Conservation (phyloP, 2,329 filamentous ascomycete species). For the Xylariaceae sp. region DNA sequence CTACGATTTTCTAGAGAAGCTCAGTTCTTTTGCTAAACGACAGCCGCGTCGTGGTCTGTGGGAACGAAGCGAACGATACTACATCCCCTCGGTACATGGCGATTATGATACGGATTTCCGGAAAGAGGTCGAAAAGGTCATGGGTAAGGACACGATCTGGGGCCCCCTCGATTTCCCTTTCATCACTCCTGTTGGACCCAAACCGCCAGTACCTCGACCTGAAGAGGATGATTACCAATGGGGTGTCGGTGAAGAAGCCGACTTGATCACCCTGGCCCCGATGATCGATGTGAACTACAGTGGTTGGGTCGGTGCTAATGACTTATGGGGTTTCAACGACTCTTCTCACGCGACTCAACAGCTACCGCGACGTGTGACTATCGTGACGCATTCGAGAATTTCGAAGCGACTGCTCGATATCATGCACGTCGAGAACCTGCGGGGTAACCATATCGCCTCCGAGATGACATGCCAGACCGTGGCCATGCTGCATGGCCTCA, state of each 20-base stretch:
- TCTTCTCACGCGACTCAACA: slow-evolving; percentile 44
- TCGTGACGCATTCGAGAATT: slow-evolving; percentile 69
- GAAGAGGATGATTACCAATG: slow-evolving; percentile 65
- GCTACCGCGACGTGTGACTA: slow-evolving; percentile 68
- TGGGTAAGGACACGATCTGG: slow-evolving; percentile 58
- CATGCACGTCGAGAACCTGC: slow-evolving; percentile 72
- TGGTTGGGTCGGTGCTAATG: slow-evolving; percentile 65
- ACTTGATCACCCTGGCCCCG: slow-evolving; percentile 69
- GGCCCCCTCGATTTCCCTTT: slow-evolving; percentile 56
- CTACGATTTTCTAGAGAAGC: slow-evolving; percentile 69
- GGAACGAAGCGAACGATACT: slow-evolving; percentile 69
- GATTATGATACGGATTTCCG: slow-evolving; percentile 64
- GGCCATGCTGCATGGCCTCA: slow-evolving; percentile 70
- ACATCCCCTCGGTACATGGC: slow-evolving; percentile 64
- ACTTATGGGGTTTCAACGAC: slow-evolving; percentile 62
- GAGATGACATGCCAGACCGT: slow-evolving; percentile 75
- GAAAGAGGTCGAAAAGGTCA: slow-evolving; percentile 51
- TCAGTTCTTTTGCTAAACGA: slow-evolving; percentile 56
- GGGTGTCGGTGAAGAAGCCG: slow-evolving; percentile 71
- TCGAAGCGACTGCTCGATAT: slow-evolving; percentile 66
- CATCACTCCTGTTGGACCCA: slow-evolving; percentile 57
- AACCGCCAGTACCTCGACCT: slow-evolving; percentile 54
- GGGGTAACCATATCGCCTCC: slow-evolving; percentile 69
- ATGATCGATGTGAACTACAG: slow-evolving; percentile 71
- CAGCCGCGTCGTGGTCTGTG: slow-evolving; percentile 68